Base-by-base conservation (phyloP, 176 grass and related monocot genomes). In the bread wheat (Triticum aestivum) region DNA sequence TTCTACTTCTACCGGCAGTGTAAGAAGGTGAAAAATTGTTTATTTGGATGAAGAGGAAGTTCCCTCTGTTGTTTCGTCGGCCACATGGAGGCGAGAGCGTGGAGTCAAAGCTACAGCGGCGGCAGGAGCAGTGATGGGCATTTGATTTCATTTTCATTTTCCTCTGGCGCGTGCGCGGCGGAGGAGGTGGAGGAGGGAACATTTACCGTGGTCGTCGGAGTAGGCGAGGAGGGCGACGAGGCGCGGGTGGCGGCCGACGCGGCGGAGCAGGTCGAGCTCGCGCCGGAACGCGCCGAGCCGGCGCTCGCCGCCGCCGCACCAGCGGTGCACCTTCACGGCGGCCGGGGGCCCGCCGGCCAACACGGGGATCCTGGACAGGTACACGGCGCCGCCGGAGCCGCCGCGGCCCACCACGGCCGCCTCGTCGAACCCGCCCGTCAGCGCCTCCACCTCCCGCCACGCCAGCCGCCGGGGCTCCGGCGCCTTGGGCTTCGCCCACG, bases 341-440 rank as follows among this genome's bases (percentile, higher is more conserved):
- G 79, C 83, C 20, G 42, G 51, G 9, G 73, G 63, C 29, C 74
- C 88, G 49, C 39, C 61, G 13, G 18, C 18, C 6, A 8, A 6
- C 0, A 49, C 14, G 2, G 52, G 61, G 71, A 84, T 65, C 32
- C 52, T 68, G 5, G 90, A 86, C 42, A 92, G 86, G 87, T 98
- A 98, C 13, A 98, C 96, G 27, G 44, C 66, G 88, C 93, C 95
- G 78, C 96, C 95, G 78, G 94, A 98, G 21, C 96, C 96, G 15
- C 96, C 96, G 11, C 92, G 82, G 7, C 91, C 96, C 11, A 98
- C 90, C 69, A 94, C 96, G 38, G 87, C 62, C 3, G 93, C 69
- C 68, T 90, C 78, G 66, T 90, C 88, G 91, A 95, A 95, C 29
- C 86, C 87, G 56, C 81, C 88, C 9, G 93, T 92, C 11, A 98